Percentiles rank a stretch among this genome's conserved stretches.
Evolutionary conservation across 1,139 yeast species (phyloP).

Genomic region (Lodderomyces oxycetoniae): DNA sequence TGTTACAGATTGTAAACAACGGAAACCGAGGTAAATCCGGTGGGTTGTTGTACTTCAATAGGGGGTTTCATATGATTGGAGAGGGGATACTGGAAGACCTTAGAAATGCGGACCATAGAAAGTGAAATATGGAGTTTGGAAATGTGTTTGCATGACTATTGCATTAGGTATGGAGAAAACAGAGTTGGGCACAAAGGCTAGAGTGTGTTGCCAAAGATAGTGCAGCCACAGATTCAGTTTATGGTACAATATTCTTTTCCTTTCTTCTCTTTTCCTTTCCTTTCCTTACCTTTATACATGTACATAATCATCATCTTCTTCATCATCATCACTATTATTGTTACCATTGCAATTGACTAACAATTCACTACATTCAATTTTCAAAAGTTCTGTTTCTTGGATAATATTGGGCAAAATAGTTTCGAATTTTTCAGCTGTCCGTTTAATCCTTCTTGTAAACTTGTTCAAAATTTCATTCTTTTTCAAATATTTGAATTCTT

Average conservation of each 20-base stretch:
- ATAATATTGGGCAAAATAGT: constrained; percentile 33
- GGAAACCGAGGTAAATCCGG: constrained; percentile 33
- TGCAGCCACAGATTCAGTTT: no score
- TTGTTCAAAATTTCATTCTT: constrained; percentile 25
- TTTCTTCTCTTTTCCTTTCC: background rate
- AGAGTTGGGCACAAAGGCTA: no score
- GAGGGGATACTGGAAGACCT: constrained; percentile 22
- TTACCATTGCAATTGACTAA: constrained; percentile 5
- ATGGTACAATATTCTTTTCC: no score
- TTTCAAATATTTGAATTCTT: constrained; percentile 28
- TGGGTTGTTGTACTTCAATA: constrained; percentile 61
- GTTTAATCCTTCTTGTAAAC: constrained; percentile 27
- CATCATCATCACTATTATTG: background rate
- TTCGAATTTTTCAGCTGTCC: constrained; percentile 36
- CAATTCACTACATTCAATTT: constrained; percentile 12
- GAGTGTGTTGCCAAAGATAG: no score
- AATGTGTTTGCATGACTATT: no score
- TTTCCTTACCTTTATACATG: constrained; percentile 5
- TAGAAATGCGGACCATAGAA: background rate
- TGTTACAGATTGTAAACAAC: constrained; percentile 41
- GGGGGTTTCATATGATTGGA: constrained; percentile 60
- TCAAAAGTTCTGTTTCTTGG: constrained; percentile 17
- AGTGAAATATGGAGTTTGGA: no score
- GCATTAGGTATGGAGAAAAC: no score
- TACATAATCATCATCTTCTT: constrained; percentile 3